Conservation (phyloP, 208 protist species). For the Porcisia deanei region DNA sequence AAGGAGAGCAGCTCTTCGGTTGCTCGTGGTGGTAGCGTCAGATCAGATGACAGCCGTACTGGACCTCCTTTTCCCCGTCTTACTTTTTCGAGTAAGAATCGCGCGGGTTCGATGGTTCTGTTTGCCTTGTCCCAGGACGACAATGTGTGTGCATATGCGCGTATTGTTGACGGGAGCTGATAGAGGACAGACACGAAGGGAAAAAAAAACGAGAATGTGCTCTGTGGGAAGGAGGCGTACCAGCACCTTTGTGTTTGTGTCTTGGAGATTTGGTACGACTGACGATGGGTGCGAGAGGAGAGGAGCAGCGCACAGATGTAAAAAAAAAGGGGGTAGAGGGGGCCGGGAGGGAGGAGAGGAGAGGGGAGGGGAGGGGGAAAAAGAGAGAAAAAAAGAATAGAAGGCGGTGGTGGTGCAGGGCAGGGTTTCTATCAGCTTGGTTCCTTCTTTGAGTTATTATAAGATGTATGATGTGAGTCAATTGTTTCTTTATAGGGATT, state of each 20-base stretch:
- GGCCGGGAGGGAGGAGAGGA: background rate
- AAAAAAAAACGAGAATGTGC: background rate
- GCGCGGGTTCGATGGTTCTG: background rate
- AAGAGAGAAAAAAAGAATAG: background rate
- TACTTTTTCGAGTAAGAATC: background rate
- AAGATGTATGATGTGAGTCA: background rate
- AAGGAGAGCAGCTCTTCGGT: background rate
- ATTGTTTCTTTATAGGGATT: slow-evolving; percentile 5
- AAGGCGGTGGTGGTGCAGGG: background rate
- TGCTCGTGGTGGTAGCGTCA: background rate
- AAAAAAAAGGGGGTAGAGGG: background rate
- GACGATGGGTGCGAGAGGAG: background rate
- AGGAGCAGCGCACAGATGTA: background rate
- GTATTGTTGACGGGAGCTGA: background rate
- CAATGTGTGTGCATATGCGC: background rate
- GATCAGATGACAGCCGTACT: background rate
- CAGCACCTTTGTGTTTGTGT: background rate
- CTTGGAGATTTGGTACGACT: no score
- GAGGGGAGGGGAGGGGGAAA: background rate
- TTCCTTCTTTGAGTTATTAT: background rate
- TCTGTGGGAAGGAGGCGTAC: background rate
- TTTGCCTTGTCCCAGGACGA: background rate
- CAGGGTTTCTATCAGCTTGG: background rate
- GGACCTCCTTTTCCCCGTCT: background rate
- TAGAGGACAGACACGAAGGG: background rate